A percentile compares a stretch with the other conserved stretches of the same genome.
These are phyloP conservation scores for Anacardium occidentale DNA, from an alignment of 345 rosid species.

Conservation along the genomic window DNA sequence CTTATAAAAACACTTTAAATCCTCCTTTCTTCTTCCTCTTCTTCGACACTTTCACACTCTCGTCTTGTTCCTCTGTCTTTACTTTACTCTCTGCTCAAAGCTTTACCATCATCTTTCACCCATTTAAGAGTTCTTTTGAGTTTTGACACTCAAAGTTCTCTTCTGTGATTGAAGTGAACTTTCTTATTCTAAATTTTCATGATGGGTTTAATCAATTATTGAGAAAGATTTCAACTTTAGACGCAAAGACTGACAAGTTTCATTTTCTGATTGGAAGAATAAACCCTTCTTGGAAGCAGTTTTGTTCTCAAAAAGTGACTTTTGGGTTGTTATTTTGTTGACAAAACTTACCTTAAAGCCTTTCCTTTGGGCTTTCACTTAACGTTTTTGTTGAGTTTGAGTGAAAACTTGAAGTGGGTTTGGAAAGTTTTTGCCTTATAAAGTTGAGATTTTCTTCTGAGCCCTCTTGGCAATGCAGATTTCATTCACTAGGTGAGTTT, in stretches of 20 bases:
- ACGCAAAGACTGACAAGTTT: slow-evolving; percentile 29
- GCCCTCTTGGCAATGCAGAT: slow-evolving; percentile 42
- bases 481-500: slow-evolving; percentile 40
- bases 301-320: slow-evolving; percentile 20
- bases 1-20: slow-evolving; percentile 21
- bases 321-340: slow-evolving; percentile 23
- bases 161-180: slow-evolving; percentile 7
- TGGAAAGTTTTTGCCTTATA: slow-evolving; percentile 15
- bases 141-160: slow-evolving; percentile 12
- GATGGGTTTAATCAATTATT: background rate
- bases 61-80: slow-evolving; percentile 4
- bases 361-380: slow-evolving; percentile 29
- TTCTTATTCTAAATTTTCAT: slow-evolving; percentile 7
- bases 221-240: slow-evolving; percentile 21
- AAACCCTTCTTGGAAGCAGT: background rate
- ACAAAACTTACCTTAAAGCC: slow-evolving; percentile 28
- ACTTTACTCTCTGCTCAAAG: slow-evolving; percentile 12
- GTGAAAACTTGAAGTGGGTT: slow-evolving; percentile 32
- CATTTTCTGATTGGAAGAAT: slow-evolving; percentile 10
- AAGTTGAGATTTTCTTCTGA: slow-evolving; percentile 18
- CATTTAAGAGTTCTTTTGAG: slow-evolving; percentile 10
- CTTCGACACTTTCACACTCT: too few species aligned
- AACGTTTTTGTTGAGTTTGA: slow-evolving; percentile 23
- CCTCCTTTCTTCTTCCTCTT: background rate
- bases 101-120: slow-evolving; percentile 27